These are phyloP conservation scores for Histomonas meleagridis DNA, from an alignment of 208 protist species.

Conservation along the genomic window DNA sequence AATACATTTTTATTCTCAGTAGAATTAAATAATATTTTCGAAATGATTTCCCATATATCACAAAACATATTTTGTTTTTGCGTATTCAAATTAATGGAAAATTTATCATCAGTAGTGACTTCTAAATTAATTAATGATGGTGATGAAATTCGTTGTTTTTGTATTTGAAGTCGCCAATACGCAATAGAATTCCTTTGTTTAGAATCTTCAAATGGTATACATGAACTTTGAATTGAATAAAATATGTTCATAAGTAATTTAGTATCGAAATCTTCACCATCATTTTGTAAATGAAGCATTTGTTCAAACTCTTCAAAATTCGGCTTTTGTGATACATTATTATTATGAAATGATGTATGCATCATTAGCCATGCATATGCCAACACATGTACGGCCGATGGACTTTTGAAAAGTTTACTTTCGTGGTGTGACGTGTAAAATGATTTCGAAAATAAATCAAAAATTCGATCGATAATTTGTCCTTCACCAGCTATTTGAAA, in stretches of 20 bases:
- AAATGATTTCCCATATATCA: too few relatives aligned
- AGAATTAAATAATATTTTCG: too few relatives aligned
- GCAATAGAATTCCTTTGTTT: not conserved
- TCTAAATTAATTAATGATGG: too few relatives aligned
- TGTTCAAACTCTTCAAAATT: not conserved
- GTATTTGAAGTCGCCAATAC: too few relatives aligned
- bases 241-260: not conserved
- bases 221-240: not conserved
- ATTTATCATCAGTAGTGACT: too few relatives aligned
- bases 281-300: not conserved
- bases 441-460: not conserved
- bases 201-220: not conserved
- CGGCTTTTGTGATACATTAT: not conserved
- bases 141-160: too few relatives aligned
- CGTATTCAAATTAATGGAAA: too few relatives aligned
- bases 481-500: slow-evolving; percentile 32
- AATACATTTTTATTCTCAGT: too few relatives aligned
- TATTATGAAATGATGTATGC: not conserved
- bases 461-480: slow-evolving; percentile 35
- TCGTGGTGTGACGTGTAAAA: not conserved
- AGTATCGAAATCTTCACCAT: not conserved
- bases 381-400: not conserved
- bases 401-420: not conserved
- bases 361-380: slow-evolving; percentile 21
- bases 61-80: too few relatives aligned